A percentile compares a stretch with the other conserved stretches of the same genome.
phyloP scores from a whole-genome alignment of 441 rosid genomes.

The Erodium trifolium region DNA sequence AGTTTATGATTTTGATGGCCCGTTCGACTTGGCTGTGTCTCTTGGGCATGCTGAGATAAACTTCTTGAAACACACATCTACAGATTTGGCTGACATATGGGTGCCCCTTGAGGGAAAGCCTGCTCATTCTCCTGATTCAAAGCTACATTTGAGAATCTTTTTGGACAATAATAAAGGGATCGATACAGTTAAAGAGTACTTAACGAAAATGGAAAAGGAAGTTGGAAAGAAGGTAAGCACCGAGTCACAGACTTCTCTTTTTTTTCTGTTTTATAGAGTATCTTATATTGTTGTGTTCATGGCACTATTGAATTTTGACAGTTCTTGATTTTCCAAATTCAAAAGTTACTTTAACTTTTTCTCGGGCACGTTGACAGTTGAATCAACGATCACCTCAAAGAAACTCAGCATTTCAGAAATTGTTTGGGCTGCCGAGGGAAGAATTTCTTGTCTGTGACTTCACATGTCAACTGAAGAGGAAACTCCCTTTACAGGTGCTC shows the following conservation, averaged over 20 bases:
- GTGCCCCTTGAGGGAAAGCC: conserved; percentile 66
- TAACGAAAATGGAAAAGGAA: conserved; percentile 80
- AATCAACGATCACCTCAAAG: conserved; percentile 66
- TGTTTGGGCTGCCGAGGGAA: conserved; percentile 81
- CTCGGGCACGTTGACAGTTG: conserved; percentile 39
- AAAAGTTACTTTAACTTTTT: conserved; percentile 11
- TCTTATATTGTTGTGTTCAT: background rate
- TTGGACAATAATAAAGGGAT: conserved; percentile 70
- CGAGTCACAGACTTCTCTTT: background rate
- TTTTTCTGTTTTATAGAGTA: background rate
- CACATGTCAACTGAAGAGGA: conserved; percentile 66
- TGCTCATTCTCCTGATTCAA: conserved; percentile 69
- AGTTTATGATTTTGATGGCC: conserved; percentile 85
- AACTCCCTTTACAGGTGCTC: conserved; percentile 74
- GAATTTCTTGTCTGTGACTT: conserved; percentile 78
- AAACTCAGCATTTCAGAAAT: conserved; percentile 66
- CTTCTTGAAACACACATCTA: conserved; percentile 59
- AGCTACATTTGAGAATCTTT: conserved; percentile 65
- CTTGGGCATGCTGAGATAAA: conserved; percentile 83
- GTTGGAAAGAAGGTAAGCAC: conserved; percentile 76
- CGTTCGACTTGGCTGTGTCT: conserved; percentile 75
- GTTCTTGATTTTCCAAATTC: background rate
- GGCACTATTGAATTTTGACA: no score
- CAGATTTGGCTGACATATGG: conserved; percentile 71
- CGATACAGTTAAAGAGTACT: conserved; percentile 60